These are phyloP conservation scores for Cerioporus squamosus DNA, from an alignment of 1,284 basidiomycete species.

Conservation along the genomic window DNA sequence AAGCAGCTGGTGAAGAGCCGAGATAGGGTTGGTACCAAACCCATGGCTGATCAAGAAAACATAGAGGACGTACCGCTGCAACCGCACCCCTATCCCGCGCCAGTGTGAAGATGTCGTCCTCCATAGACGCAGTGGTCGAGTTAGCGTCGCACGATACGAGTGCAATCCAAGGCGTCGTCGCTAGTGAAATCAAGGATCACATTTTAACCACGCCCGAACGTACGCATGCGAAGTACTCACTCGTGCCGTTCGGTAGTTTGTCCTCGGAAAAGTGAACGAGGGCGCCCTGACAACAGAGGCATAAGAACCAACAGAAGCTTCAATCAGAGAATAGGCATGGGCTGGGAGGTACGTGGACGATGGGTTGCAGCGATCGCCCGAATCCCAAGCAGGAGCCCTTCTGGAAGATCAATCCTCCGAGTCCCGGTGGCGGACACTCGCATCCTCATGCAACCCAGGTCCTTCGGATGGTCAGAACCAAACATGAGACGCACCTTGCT, in stretches of 20 bases:
- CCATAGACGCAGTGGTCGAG: slow-evolving; percentile 60
- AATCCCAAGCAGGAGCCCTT: no score
- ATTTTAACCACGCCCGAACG: no score
- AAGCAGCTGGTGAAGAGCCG: slow-evolving; percentile 56
- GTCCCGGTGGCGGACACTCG: background rate
- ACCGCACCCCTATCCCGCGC: slow-evolving; percentile 79
- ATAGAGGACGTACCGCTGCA: slow-evolving; percentile 61
- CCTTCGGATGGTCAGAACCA: no score
- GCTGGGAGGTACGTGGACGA: background rate
- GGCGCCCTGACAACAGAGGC: slow-evolving; percentile 57
- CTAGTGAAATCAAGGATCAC: slow-evolving; percentile 38
- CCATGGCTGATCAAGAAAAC: background rate
- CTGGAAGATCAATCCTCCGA: no score
- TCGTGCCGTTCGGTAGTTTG: slow-evolving; percentile 31
- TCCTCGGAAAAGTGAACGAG: slow-evolving; percentile 81
- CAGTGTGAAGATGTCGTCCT: slow-evolving; percentile 79
- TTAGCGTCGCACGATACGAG: slow-evolving; percentile 83
- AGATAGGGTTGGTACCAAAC: background rate
- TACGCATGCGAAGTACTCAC: slow-evolving; percentile 34
- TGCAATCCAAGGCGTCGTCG: slow-evolving; percentile 87
- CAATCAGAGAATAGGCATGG: background rate
- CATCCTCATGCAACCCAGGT: background rate
- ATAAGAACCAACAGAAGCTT: background rate
- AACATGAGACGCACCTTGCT: slow-evolving; percentile 48
- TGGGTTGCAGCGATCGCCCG: background rate